These are phyloP conservation scores for Mercurialis annua DNA, from an alignment of 345 rosid genomes.

Conservation along the genomic window DNA sequence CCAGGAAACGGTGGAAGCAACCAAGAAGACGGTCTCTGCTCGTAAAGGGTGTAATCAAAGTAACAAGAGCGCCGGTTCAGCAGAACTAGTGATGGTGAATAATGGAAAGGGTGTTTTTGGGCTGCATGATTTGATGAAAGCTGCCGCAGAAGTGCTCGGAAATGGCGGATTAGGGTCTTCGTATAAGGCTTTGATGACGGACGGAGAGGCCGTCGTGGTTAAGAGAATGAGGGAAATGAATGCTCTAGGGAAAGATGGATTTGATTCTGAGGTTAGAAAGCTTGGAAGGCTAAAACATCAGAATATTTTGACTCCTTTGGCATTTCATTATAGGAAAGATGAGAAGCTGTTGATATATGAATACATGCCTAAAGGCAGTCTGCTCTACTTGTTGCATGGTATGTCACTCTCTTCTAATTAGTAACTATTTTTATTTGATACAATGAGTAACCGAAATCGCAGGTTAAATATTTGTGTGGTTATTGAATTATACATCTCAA, in stretches of 20 bases:
- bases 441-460: no score
- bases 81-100: slow-evolving; percentile 55
- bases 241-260: slow-evolving; percentile 41
- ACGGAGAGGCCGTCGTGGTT: slow-evolving; percentile 52
- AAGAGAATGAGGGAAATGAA: slow-evolving; percentile 67
- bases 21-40: slow-evolving; percentile 20
- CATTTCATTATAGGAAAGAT: slow-evolving; percentile 59
- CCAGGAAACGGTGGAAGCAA: slow-evolving; percentile 15
- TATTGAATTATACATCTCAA: no score
- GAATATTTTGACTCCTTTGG: slow-evolving; percentile 59
- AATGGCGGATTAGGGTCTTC: slow-evolving; percentile 57
- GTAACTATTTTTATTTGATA: no score
- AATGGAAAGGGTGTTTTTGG: slow-evolving; percentile 57
- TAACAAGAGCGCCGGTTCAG: neutral
- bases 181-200: slow-evolving; percentile 50
- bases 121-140: slow-evolving; percentile 68
- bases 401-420: neutral
- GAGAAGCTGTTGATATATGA: slow-evolving; percentile 70
- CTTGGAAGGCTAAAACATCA: slow-evolving; percentile 48
- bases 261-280: slow-evolving; percentile 52
- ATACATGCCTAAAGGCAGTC: slow-evolving; percentile 54
- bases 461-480: no score
- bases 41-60: slow-evolving; percentile 17
- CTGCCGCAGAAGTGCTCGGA: slow-evolving; percentile 74
- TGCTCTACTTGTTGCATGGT: slow-evolving; percentile 65